A percentile compares a stretch with the other conserved stretches of the same genome.
phyloP scores from a whole-genome alignment of 2,329 filamentous ascomycete genomes.

The Alternaria arbusti region DNA sequence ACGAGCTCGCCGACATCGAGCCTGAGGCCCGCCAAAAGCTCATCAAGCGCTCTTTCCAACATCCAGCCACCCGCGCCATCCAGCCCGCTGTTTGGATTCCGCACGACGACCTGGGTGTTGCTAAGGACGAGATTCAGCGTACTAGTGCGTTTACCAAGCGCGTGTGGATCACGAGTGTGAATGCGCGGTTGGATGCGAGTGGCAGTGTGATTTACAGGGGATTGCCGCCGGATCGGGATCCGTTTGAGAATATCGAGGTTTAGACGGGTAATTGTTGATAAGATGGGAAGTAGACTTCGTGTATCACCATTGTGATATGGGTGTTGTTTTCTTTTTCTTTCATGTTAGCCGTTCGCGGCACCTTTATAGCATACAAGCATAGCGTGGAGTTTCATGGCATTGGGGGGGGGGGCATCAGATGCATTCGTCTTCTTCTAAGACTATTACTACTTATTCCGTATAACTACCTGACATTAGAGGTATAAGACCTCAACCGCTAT shows the following conservation, averaged over 20 bases:
- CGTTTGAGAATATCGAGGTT: slow-evolving; percentile 49
- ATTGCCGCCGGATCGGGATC: slow-evolving; percentile 77
- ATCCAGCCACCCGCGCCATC: slow-evolving; percentile 82
- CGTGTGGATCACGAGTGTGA: slow-evolving; percentile 94
- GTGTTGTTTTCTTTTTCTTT: neutral
- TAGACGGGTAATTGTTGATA: slow-evolving; percentile 4
- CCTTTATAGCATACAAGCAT: neutral
- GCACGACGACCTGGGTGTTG: slow-evolving; percentile 85
- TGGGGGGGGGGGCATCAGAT: neutral
- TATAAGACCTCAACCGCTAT: neutral
- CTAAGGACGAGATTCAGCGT: slow-evolving; percentile 85
- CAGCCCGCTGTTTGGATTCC: slow-evolving; percentile 94
- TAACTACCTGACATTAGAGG: neutral
- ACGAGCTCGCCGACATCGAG: slow-evolving; percentile 93
- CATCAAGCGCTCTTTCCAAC: slow-evolving; percentile 87
- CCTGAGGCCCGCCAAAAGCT: slow-evolving; percentile 87
- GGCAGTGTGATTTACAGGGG: slow-evolving; percentile 81
- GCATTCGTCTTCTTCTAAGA: neutral
- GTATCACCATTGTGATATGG: neutral
- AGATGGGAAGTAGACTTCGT: neutral
- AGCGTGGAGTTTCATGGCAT: neutral
- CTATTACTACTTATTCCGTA: neutral
- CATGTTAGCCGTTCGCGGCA: neutral
- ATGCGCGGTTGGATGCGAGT: slow-evolving; percentile 84
- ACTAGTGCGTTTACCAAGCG: slow-evolving; percentile 75